Evolutionary conservation across 2,329 filamentous ascomycete species (phyloP), one percentile per base, ranked within the genome.

Genomic region (Xylariaceae sp.): DNA sequence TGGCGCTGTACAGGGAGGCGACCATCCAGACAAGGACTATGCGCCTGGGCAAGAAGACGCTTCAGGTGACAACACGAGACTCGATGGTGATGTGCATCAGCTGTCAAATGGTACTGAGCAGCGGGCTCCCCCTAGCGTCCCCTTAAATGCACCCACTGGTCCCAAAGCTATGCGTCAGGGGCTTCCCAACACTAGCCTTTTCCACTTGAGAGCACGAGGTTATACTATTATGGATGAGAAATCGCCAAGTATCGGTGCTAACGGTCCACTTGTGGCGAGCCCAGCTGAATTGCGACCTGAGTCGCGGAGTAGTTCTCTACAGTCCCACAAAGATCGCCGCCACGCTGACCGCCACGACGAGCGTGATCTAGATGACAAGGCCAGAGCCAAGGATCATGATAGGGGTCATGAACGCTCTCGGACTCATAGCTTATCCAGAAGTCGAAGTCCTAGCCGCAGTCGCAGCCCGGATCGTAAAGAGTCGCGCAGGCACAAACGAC

Each of bases 111-210:
- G 64, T 58, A 61, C 64, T 65, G 65, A 63, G 53, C 65, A 50
- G 55, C 63, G 65, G 58, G 59, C 64, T 61, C 64, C 67, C 23
- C 73, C 73, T 18, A 76, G 76, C 64, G 76, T 80, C 55, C 85
- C 85, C 50, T 73, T 86, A 75, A 90, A 81, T 76, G 94, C 94
- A 34, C 94, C 94, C 34, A 96, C 89, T 57, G 94, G 92, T 8
- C 94, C 94, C 52, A 92, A 94, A 75, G 94, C 94, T 15, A 96
- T 97, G 90, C 84, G 93, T 64, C 88, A 94, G 74, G 91, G 92
- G 35, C 79, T 92, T 9, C 89, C 90, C 55, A 95, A 95, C 73
- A 92, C 88, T 59, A 90, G 89, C 66, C 82, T 89, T 56, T 82
- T 86, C 64, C 83, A 88, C 67, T 72, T 87, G 72, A 78, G 84